Base-by-base conservation (phyloP, 768 basidiomycete species). In the Mycena capillaripes region DNA sequence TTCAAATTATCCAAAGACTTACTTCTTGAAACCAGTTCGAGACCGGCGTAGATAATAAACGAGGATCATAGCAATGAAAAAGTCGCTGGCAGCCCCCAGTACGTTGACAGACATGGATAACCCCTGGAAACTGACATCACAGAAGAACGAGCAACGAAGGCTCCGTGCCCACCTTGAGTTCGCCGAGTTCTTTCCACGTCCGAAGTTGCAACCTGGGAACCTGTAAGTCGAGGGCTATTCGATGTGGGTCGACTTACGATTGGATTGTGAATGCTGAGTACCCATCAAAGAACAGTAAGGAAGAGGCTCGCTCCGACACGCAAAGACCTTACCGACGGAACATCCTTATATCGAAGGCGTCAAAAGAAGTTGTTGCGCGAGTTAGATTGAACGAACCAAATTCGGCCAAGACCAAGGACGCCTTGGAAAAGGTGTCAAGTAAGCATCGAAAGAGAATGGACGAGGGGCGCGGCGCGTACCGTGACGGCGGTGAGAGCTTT, bases 71-170 rank as follows among this genome's bases (percentile, higher is more conserved):
- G 89, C 86, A 56, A 90, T 90, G 63, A 86, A 72, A 36, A 87
- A 82, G 74, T 90, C 89, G 19, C 86, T 80, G 19, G 84, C 82
- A 10, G 87, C 88, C 11, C 86, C 88, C 38, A 89, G 76, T 8
- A 87, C 82, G 73, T 90, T 89, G 44, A 90, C 88, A 56, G 87
- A 82, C 84, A 89, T 88, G 5, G 89, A 89, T 34, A 89, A 80
- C 34, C 86, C 84, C 89, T 89, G 65, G n/a, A 57, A 60, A 62
- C 59, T 40, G 46, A 44, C 25, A 62, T 72, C 46, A 71, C 32
- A 71, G 42, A 38, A 48, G 58, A 71, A 40, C 30, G 36, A 50
- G 30, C 58, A 23, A 58, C 36, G 23, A 27, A 46, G 12, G 2
- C 12, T 27, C 34, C 7, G 42, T 32, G 19, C 71, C 34, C 71